Evolutionary conservation across 768 basidiomycete species (phyloP).

Genomic region (Psilocybe cyanescens): DNA sequence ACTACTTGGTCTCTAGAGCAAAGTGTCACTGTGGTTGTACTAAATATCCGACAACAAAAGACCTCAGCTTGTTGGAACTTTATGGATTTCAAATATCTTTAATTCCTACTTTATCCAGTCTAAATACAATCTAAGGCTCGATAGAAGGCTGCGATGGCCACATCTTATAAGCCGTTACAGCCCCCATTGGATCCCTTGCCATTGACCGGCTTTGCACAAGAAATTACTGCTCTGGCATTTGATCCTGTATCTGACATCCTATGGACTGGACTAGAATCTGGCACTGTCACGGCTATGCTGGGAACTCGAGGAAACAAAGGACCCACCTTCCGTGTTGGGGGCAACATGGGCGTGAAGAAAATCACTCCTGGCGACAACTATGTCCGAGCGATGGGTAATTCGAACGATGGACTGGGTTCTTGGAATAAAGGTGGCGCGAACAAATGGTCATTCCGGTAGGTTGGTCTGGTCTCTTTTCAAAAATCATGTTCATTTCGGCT

Average conservation of each 20-base stretch:
- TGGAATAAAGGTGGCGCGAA: conserved; percentile 88
- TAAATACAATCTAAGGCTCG: not conserved
- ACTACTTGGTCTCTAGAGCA: too few relatives aligned
- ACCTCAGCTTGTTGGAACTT: too few relatives aligned
- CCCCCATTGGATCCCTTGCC: conserved; percentile 23
- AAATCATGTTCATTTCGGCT: not conserved
- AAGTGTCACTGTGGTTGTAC: too few relatives aligned
- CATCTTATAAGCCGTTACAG: conserved; percentile 24
- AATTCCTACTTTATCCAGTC: not conserved
- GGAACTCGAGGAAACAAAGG: conserved; percentile 65
- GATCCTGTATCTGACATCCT: conserved; percentile 91
- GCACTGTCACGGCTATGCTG: conserved; percentile 72
- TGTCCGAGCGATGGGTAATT: conserved; percentile 64
- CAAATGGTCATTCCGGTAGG: conserved; percentile 80
- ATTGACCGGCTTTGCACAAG: conserved; percentile 41
- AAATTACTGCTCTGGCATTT: conserved; percentile 80
- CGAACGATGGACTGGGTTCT: conserved; percentile 71
- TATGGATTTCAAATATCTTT: not conserved
- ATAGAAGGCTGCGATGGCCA: conserved; percentile 15
- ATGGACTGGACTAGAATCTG: conserved; percentile 81
- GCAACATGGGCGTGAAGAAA: conserved; percentile 70
- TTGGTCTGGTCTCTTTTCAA: conserved; percentile 9
- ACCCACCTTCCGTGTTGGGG: conserved; percentile 76
- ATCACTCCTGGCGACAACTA: conserved; percentile 79
- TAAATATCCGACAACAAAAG: too few relatives aligned